A percentile compares a stretch with the other conserved stretches of the same genome.
phyloP scores from a whole-genome alignment of 441 rosid genomes.

The Adansonia madagascariensis region DNA sequence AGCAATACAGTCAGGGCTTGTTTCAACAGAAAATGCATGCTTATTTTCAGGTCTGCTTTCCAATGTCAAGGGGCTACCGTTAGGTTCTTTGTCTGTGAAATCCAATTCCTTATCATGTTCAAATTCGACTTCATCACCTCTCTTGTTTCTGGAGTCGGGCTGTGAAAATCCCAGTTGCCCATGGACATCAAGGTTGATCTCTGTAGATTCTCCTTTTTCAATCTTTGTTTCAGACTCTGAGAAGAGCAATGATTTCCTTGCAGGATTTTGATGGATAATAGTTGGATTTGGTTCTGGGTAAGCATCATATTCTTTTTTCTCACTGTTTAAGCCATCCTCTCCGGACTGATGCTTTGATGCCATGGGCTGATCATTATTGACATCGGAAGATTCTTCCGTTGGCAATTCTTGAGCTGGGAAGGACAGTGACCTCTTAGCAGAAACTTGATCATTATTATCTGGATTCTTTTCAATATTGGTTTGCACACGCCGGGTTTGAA shows the following conservation, averaged over 20 bases:
- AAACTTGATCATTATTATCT: constrained; percentile 43
- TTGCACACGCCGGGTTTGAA: constrained; percentile 53
- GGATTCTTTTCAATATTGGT: constrained; percentile 31
- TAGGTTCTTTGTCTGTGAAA: constrained; percentile 18
- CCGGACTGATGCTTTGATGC: constrained; percentile 28
- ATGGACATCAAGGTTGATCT: constrained; percentile 22
- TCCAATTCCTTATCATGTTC: constrained; percentile 35
- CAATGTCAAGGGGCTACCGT: not conserved
- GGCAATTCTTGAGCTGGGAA: constrained; percentile 46
- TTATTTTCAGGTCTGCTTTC: constrained; percentile 27
- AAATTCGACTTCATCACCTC: constrained; percentile 22
- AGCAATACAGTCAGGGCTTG: constrained; percentile 36
- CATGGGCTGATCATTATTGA: constrained; percentile 21
- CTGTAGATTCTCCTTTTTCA: constrained; percentile 28
- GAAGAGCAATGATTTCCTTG: constrained; percentile 48
- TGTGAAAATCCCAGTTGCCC: constrained; percentile 27
- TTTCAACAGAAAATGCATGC: constrained; percentile 21
- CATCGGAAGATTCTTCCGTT: constrained; percentile 24
- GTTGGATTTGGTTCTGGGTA: constrained; percentile 17
- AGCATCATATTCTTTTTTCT: constrained; percentile 25
- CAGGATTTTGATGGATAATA: constrained; percentile 28
- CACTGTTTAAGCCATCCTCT: constrained; percentile 27
- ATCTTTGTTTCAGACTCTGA: constrained; percentile 31
- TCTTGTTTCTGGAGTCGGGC: constrained; percentile 34
- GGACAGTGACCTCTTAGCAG: constrained; percentile 73